phyloP scores from a whole-genome alignment of 305 asterid species.

The Fraxinus velutina region DNA sequence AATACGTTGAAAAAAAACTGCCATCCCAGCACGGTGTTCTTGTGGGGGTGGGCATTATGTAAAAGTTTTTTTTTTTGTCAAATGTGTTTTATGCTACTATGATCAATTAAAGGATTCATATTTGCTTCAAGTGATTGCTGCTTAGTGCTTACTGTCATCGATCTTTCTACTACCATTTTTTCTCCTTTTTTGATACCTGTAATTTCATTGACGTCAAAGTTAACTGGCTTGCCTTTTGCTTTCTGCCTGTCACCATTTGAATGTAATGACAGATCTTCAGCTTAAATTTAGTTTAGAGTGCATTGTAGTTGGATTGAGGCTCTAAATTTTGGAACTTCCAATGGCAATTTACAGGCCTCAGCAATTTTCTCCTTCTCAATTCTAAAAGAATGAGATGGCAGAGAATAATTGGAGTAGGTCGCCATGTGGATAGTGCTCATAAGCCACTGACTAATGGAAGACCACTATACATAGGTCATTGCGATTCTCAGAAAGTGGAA shows the following conservation, averaged over 20 bases:
- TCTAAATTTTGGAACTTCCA: neutral
- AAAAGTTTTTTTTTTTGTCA: neutral
- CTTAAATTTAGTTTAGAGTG: conserved; percentile 10
- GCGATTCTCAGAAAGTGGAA: neutral
- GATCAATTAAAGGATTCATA: neutral
- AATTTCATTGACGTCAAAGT: neutral
- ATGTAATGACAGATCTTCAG: conserved; percentile 1
- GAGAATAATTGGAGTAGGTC: neutral
- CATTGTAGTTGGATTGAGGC: neutral
- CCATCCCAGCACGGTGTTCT: neutral
- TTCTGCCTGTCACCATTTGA: neutral
- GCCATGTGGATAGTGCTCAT: neutral
- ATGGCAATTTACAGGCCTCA: neutral
- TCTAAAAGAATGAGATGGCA: neutral
- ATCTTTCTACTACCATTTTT: neutral
- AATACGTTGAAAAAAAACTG: neutral
- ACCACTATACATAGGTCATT: neutral
- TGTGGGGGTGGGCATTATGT: neutral
- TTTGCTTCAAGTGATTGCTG: neutral
- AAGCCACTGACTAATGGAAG: neutral
- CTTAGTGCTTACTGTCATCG: neutral
- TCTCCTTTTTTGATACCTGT: neutral
- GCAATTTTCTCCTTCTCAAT: neutral
- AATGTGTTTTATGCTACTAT: neutral
- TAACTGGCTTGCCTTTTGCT: neutral